These are phyloP conservation scores for Pichia terricola DNA, from an alignment of 1,139 yeast species.

Conservation along the genomic window DNA sequence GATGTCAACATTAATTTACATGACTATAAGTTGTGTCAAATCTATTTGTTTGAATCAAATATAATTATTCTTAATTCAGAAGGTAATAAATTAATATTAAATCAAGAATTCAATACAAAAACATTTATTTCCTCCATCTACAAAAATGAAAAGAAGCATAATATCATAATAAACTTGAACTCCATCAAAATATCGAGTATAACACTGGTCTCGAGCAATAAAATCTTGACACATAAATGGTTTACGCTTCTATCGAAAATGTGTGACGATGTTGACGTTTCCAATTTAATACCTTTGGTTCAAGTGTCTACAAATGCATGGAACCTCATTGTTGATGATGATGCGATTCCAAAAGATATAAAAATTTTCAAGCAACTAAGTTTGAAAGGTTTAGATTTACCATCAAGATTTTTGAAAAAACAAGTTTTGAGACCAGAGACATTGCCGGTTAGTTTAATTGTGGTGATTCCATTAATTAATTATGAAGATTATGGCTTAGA, in stretches of 20 bases:
- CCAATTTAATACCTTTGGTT: conserved; percentile 28
- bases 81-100: conserved; percentile 30
- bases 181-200: conserved; percentile 38
- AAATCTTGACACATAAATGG: conserved; percentile 36
- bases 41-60: conserved; percentile 33
- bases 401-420: conserved; percentile 29
- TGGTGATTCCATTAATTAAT: conserved; percentile 31
- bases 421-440: conserved; percentile 33
- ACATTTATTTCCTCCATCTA: conserved; percentile 30
- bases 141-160: conserved; percentile 20
- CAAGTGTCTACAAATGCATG: conserved; percentile 47
- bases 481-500: conserved; percentile 14
- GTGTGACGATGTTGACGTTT: conserved; percentile 10
- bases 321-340: conserved; percentile 26
- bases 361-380: conserved; percentile 30
- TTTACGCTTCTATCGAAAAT: conserved; percentile 24
- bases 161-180: conserved; percentile 31
- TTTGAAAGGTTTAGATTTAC: conserved; percentile 31
- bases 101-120: conserved; percentile 20
- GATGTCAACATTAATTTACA: conserved; percentile 30
- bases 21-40: conserved; percentile 30
- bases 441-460: conserved; percentile 37
- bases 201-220: conserved; percentile 30
- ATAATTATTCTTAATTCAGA: conserved; percentile 30
- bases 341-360: conserved; percentile 32